A percentile compares a stretch with the other conserved stretches of the same genome.
These are phyloP conservation scores for Hypoxylon fragiforme DNA, from an alignment of 495 filamentous ascomycete species.

Conservation along the genomic window DNA sequence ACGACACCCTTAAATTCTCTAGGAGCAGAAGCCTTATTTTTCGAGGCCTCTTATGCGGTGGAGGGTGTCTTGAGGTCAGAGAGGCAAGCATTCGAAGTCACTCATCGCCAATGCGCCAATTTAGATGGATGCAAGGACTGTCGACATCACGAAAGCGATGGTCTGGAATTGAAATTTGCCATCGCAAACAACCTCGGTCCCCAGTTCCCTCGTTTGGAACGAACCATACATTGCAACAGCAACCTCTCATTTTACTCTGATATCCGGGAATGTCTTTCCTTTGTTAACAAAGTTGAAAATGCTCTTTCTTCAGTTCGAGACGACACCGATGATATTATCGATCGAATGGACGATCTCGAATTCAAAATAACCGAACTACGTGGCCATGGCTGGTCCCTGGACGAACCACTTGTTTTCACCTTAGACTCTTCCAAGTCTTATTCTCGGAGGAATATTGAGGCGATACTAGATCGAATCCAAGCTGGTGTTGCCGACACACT, in stretches of 20 bases:
- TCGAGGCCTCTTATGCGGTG: conserved; percentile 41
- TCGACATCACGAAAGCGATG: conserved; percentile 40
- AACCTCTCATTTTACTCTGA: conserved; percentile 44
- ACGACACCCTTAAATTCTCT: conserved; percentile 44
- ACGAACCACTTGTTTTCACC: conserved; percentile 42
- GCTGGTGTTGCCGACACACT: conserved; percentile 51
- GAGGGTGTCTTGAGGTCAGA: conserved; percentile 41
- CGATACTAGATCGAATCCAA: conserved; percentile 49
- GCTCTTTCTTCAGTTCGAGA: conserved; percentile 34
- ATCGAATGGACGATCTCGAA: conserved; percentile 46
- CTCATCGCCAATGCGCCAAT: conserved; percentile 30
- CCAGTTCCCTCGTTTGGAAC: conserved; percentile 37
- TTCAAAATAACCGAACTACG: conserved; percentile 47
- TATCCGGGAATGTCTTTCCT: conserved; percentile 40
- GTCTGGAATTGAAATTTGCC: conserved; percentile 43
- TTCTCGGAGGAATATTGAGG: conserved; percentile 43
- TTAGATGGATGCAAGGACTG: conserved; percentile 33
- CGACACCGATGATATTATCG: conserved; percentile 40
- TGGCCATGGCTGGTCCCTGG: conserved; percentile 44
- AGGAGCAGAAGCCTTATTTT: conserved; percentile 45
- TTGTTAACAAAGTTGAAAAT: conserved; percentile 39
- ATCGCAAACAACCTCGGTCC: conserved; percentile 50
- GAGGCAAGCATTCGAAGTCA: conserved; percentile 39
- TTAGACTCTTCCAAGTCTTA: conserved; percentile 39
- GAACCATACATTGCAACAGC: conserved; percentile 44